phyloP scores from a whole-genome alignment of 352 stramenopile species.

The Aphanomyces euteiches region DNA sequence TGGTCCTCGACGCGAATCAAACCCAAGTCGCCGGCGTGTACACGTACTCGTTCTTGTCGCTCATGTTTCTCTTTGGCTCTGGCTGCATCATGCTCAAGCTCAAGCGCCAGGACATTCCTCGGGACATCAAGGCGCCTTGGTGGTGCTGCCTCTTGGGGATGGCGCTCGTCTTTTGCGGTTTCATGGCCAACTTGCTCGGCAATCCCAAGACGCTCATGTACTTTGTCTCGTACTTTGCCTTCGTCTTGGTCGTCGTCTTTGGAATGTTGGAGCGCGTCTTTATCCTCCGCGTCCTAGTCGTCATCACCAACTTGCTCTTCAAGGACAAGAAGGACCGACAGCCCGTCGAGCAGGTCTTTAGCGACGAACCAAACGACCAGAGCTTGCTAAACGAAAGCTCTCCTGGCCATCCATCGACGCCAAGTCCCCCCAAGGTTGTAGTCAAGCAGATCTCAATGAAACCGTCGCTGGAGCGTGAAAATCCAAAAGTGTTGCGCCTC shows the following conservation, averaged over 20 bases:
- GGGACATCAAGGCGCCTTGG: slow-evolving; percentile 80
- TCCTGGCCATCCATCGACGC: too few species aligned
- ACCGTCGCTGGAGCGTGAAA: slow-evolving; percentile 13
- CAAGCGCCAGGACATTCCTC: slow-evolving; percentile 86
- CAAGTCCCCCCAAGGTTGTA: not conserved
- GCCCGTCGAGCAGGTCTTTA: not conserved
- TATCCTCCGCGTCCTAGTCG: slow-evolving; percentile 67
- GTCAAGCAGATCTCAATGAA: slow-evolving; percentile 4
- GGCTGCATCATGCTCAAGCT: slow-evolving; percentile 91
- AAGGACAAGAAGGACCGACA: not conserved
- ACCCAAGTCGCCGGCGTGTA: slow-evolving; percentile 86
- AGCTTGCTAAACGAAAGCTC: too few species aligned
- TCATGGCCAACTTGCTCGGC: slow-evolving; percentile 63
- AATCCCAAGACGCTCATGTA: slow-evolving; percentile 75
- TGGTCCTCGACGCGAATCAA: slow-evolving; percentile 75
- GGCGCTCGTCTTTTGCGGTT: slow-evolving; percentile 59
- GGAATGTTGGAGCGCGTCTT: slow-evolving; percentile 77
- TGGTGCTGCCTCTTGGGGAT: slow-evolving; percentile 73
- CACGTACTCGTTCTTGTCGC: slow-evolving; percentile 86
- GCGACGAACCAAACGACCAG: not conserved
- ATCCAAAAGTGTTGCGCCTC: not conserved
- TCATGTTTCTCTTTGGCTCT: slow-evolving; percentile 90
- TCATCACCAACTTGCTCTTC: slow-evolving; percentile 39
- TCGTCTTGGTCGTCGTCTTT: slow-evolving; percentile 66
- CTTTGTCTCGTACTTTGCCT: slow-evolving; percentile 73